phyloP scores from a whole-genome alignment of 163 green algal species.

The Coccomyxa subellipsoidea region DNA sequence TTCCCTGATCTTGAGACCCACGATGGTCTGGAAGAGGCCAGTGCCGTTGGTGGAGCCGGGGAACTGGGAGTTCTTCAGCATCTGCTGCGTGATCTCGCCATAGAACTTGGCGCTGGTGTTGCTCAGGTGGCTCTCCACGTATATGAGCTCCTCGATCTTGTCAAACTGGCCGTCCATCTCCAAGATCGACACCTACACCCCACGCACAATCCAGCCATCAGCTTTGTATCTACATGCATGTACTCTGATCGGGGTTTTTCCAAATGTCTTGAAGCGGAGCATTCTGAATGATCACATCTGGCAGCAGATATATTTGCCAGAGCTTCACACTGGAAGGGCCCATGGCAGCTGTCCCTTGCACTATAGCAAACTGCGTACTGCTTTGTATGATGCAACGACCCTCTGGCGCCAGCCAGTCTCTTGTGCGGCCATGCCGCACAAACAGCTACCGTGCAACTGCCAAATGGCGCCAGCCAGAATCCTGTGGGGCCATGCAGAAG shows the following conservation, averaged over 20 bases:
- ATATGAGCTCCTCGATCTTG: slow-evolving; percentile 98
- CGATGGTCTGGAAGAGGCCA: slow-evolving; percentile 89
- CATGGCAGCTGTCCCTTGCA: too few species aligned
- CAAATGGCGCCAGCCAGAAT: too few species aligned
- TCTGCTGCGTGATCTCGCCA: slow-evolving; percentile 99
- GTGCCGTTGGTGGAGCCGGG: slow-evolving; percentile 96
- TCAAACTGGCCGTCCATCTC: slow-evolving; percentile 99
- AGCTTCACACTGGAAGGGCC: too few species aligned
- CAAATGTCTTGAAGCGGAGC: too few species aligned
- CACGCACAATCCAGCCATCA: background rate
- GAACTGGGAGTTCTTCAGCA: slow-evolving; percentile 93
- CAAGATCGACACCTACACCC: slow-evolving; percentile 83
- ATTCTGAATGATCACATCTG: too few species aligned
- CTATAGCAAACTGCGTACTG: too few species aligned
- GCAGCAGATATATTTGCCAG: too few species aligned
- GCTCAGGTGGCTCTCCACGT: slow-evolving; percentile 97
- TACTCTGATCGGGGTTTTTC: too few species aligned
- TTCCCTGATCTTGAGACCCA: slow-evolving; percentile 88
- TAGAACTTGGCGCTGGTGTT: slow-evolving; percentile 94
- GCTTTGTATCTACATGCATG: background rate
- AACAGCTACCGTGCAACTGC: background rate
- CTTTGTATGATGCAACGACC: too few species aligned
- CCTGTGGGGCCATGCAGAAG: too few species aligned
- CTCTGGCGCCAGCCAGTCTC: too few species aligned
- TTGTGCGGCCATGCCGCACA: background rate